Base-by-base conservation (phyloP, 1,284 basidiomycete species). In the Anthracocystis panici-leucophaei region DNA sequence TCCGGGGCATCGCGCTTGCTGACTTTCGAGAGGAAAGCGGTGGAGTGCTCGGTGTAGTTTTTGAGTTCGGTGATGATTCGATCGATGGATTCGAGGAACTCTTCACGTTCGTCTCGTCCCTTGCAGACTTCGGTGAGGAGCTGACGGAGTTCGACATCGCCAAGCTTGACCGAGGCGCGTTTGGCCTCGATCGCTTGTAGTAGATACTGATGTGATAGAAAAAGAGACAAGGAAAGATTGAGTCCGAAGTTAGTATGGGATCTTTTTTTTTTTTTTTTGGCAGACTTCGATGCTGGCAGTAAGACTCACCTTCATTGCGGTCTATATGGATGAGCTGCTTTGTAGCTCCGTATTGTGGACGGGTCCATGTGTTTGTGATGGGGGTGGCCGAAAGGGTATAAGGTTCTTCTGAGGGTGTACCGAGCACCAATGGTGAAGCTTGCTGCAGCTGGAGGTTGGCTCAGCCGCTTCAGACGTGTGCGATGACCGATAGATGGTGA, bases 1-100 rank as follows among this genome's bases (percentile, higher is more conserved):
- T 85, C 84, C 11, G 84, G 82, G 5, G 83, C 83, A 67, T 84
- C 84, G 23, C 83, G 69, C 52, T 85, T 85, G 68, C 65, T 72
- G 0, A 85, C 84, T 31, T 81, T 81, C 51, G 77, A 68, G 23
- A 85, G 69, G 53, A 85, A 85, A 23, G 82, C 82, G 41, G 72
- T 70, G 4, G 82, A 82, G 53, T 85, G 82, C 52, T 84, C 83
- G n/a, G 77, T 79, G 57, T 83, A 83, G 63, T 79, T 82, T 18
- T 79, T 77, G 50, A 85, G 78, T 52, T 85, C 83, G 35, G 75
- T 80, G 57, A 85, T 62, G 58, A 85, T 78, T 14, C 83, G 73
- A 48, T 83, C 82, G 53, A 85, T 82, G 25, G 82, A 77, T 57
- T 85, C 83, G 65, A 79, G 66, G 46, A 84, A 80, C 46, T 84